Evolutionary conservation across 257 asterid genomes (phyloP).

Genomic region (Phtheirospermum japonicum): DNA sequence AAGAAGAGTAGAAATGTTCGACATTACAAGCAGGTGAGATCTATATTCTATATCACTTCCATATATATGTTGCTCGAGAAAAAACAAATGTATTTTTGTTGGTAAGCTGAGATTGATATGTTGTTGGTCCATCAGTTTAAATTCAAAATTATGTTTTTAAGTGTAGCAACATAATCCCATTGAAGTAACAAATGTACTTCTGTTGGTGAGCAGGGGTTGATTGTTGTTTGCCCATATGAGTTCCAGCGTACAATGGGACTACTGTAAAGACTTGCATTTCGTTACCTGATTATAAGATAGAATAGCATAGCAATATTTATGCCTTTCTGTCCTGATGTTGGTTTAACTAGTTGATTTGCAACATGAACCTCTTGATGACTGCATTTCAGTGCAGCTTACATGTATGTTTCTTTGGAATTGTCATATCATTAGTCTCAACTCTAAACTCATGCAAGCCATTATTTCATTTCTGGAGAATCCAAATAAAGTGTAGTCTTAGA

Average conservation of each 20-base stretch:
- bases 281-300: not conserved
- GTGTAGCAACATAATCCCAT: not conserved
- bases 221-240: not conserved
- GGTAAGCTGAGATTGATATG: not conserved
- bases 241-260: too few species aligned
- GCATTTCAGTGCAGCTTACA: too few species aligned
- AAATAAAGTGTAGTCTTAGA: not conserved
- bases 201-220: not conserved
- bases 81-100: not conserved
- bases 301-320: too few species aligned
- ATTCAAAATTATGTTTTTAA: not conserved
- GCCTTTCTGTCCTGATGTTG: too few species aligned
- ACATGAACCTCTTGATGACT: too few species aligned
- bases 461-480: too few species aligned
- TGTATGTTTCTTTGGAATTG: too few species aligned
- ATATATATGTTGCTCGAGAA: slow-evolving; percentile 16
- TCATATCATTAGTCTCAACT: too few species aligned
- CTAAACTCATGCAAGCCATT: too few species aligned
- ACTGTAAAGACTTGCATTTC: not conserved
- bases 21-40: slow-evolving; percentile 76
- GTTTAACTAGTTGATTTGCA: too few species aligned
- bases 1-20: slow-evolving; percentile 69
- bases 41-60: slow-evolving; percentile 21
- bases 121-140: not conserved
- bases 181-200: not conserved